These are phyloP conservation scores for Paecilomyces sp. DNA, from an alignment of 2,329 filamentous ascomycete species.

Conservation along the genomic window DNA sequence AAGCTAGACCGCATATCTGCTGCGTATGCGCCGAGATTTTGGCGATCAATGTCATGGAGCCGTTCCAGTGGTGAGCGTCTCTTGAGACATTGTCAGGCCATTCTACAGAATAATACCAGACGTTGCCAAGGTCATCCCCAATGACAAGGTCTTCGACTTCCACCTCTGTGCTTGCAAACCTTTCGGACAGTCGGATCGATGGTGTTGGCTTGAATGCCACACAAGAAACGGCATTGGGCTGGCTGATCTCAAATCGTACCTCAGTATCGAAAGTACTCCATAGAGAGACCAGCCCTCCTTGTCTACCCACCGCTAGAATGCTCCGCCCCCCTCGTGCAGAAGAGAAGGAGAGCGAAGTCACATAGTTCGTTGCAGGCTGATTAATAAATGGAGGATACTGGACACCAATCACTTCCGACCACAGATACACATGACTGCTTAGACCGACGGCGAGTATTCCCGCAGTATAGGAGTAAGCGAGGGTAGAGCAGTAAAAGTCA, in stretches of 20 bases:
- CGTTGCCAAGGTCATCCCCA: constrained; percentile 71
- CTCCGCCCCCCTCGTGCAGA: constrained; percentile 66
- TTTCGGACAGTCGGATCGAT: constrained; percentile 43
- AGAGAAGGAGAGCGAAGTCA: constrained; percentile 88
- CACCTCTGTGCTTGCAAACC: constrained; percentile 44
- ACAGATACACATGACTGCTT: constrained; percentile 72
- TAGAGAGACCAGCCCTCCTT: constrained; percentile 66
- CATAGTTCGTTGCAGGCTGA: constrained; percentile 42
- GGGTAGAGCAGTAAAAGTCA: constrained; percentile 88
- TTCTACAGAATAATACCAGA: constrained; percentile 86
- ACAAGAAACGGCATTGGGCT: constrained; percentile 67
- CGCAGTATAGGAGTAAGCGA: constrained; percentile 73
- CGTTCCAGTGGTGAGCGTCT: constrained; percentile 68
- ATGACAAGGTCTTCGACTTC: constrained; percentile 77
- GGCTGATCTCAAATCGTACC: constrained; percentile 67
- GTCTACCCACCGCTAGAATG: constrained; percentile 79
- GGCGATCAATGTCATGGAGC: constrained; percentile 68
- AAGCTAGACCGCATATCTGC: constrained; percentile 88
- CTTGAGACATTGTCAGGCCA: constrained; percentile 57
- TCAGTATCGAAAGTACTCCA: constrained; percentile 63
- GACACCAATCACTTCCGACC: constrained; percentile 71
- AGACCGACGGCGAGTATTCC: constrained; percentile 79
- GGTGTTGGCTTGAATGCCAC: constrained; percentile 69
- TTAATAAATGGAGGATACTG: constrained; percentile 52
- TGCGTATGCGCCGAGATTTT: constrained; percentile 74